Base-by-base conservation (phyloP, 345 rosid species). In the Bruguiera sexangula region DNA sequence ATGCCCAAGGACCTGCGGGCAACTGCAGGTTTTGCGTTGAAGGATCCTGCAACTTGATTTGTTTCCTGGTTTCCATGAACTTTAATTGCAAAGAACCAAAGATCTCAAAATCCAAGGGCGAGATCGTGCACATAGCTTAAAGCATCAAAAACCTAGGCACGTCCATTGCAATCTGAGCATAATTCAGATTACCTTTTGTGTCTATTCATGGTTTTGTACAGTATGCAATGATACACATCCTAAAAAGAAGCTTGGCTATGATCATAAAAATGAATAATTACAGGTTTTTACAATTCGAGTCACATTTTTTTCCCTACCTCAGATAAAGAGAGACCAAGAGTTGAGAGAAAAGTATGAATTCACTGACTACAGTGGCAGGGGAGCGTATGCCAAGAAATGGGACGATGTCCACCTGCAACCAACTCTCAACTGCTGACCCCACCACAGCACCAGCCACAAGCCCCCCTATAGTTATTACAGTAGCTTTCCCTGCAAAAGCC, bases 351-450 rank as follows among this genome's bases (percentile, higher is more conserved):
- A 95, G 85, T 68, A 95, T 82, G 62, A 95, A 85, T 75, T 92
- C 99, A 62, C 91, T 87, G 68, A 95, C 90, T 36, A 95, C 80
- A 7, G 96, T 81, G 4, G 94, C 93, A 36, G 99, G 99, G 31
- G 90, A 87, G 79, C 86, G 96, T 39, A 95, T 62, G 60, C 98
- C 91, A 0, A 95, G 83, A 73, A 95, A 85, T 0, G 98, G 99
- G 69, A 95, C 91, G 2, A 92, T 81, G 80, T 95, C 99, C 53
- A 95, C 99, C 73, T 95, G 99, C 82, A 95, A 78, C 99, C 87
- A 92, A 78, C 73, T 92, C 87, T 95, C 96, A 8, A 88, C 82
- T 3, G 96, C 88, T 8, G 99, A 88, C 65, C 99, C 99, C 74
- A 88, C 89, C 70, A 87, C 94, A 2, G 96, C 99, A 62, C 99